Conservation (phyloP, 129 eudicot species). For the Centella asiatica region DNA sequence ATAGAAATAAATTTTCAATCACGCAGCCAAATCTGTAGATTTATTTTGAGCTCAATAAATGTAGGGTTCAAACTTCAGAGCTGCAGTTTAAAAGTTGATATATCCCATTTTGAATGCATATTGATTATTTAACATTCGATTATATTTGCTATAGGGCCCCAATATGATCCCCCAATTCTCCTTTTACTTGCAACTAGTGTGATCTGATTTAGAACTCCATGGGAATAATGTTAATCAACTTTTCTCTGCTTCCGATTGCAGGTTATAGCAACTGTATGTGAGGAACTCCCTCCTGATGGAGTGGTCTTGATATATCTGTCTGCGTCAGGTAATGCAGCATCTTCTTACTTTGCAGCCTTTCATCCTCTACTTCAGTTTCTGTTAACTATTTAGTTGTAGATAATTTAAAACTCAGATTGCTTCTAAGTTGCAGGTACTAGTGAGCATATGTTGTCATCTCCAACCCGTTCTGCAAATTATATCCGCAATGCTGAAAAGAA, state of each 20-base stretch:
- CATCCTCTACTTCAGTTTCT: neutral
- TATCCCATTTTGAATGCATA: neutral
- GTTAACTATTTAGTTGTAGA: neutral
- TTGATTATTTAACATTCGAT: neutral
- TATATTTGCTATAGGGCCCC: neutral
- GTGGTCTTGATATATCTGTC: slow-evolving; percentile 72
- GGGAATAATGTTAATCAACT: neutral
- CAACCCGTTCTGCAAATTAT: slow-evolving; percentile 31
- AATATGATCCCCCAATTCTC: neutral
- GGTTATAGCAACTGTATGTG: slow-evolving; percentile 90
- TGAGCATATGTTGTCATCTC: slow-evolving; percentile 28
- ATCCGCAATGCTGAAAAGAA: slow-evolving; percentile 26
- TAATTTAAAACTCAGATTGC: slow-evolving; percentile 2
- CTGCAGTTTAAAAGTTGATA: neutral
- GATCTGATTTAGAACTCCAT: neutral
- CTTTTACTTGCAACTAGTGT: neutral
- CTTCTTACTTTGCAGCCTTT: neutral
- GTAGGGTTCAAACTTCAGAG: neutral
- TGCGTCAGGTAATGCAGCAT: slow-evolving; percentile 44
- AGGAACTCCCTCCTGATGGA: slow-evolving; percentile 92
- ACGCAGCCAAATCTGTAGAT: neutral
- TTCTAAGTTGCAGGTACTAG: slow-evolving; percentile 32
- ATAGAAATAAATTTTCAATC: too few relatives aligned
- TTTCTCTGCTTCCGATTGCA: slow-evolving; percentile 22
- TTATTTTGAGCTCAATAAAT: neutral